Evolutionary conservation across 768 basidiomycete species (phyloP).

Genomic region (Psilocybe sp.): DNA sequence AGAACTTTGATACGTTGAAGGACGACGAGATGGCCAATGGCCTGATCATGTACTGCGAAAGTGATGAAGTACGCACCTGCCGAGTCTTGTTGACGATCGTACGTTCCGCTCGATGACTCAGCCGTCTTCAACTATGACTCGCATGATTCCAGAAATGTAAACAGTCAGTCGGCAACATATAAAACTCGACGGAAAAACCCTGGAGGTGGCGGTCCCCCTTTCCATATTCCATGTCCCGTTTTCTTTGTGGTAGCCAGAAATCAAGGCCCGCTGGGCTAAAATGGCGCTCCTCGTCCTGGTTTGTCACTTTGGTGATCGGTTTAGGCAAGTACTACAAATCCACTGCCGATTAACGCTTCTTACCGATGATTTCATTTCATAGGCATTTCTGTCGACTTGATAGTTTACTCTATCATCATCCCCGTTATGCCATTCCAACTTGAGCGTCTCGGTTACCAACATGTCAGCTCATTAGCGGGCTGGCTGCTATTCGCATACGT

Average conservation of each 20-base stretch:
- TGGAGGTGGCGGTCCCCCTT: not conserved
- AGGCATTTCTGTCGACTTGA: slow-evolving; percentile 48
- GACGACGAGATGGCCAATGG: too few species aligned
- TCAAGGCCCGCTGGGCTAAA: slow-evolving; percentile 39
- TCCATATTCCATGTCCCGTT: not conserved
- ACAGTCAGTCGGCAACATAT: too few species aligned
- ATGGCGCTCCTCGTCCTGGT: slow-evolving; percentile 61
- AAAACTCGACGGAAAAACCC: too few species aligned
- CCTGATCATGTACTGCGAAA: too few species aligned
- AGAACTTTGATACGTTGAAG: not conserved
- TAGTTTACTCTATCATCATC: slow-evolving; percentile 62
- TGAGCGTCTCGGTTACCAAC: slow-evolving; percentile 40
- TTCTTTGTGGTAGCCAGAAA: not conserved
- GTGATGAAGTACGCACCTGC: too few species aligned
- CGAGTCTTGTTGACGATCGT: too few species aligned
- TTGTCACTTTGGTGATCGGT: slow-evolving; percentile 51
- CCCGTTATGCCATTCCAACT: slow-evolving; percentile 67
- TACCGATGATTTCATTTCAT: not conserved
- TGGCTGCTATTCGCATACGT: slow-evolving; percentile 65
- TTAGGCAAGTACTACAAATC: slow-evolving; percentile 29
- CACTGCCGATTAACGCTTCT: not conserved
- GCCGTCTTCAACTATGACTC: too few species aligned
- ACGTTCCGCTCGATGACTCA: too few species aligned
- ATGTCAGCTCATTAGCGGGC: slow-evolving; percentile 49
- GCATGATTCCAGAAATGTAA: too few species aligned